Evolutionary conservation across 148 eudicot genomes (phyloP), one percentile per base, ranked within the genome.

Genomic region (Euryodendron excelsum): DNA sequence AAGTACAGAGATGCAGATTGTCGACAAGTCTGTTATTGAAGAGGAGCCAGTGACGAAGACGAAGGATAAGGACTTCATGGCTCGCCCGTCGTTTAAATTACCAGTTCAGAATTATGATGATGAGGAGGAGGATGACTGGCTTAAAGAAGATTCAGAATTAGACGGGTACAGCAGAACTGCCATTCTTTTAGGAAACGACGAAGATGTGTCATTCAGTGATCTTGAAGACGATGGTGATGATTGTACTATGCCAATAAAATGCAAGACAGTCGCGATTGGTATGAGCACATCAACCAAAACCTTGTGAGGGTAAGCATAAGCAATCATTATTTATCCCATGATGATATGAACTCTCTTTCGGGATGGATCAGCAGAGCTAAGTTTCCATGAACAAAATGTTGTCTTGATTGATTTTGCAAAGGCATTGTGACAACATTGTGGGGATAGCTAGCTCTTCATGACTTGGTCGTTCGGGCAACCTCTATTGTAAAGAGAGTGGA

Each of bases 171-270:
- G 71, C 28, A 83, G 77, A 39, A 62, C 82, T 36, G 74, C 85
- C 48, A 81, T 82, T 21, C 20, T 77, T 44, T 52, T 82, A 6
- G 91, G 89, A 48, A 83, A 88, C 33, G 92, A 85, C 30, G 98
- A 94, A 58, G 98, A 92, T 56, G 87, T 94, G 39, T 92, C 97
- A 27, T 94, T 94, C 80, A 94, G 97, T 83, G 98, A 94, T 87
- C 93, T 94, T 50, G 98, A 94, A 81, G 98, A 91, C 37, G 93
- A 94, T 64, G 93, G 34, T 78, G 98, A 44, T 78, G 98, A 94
- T 82, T 88, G 87, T 74, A 86, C 85, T 60, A 73, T 87, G 82
- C 94, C 92, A 52, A 56, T 81, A 33, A 86, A 85, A 88, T 75
- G 84, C 60, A 88, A 90, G 64, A 72, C 61, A 64, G 79, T 71